A percentile compares a stretch with the other conserved stretches of the same genome.
Evolutionary conservation across 2,329 filamentous ascomycete species (phyloP).

Genomic region (Hypoxylon sp.): DNA sequence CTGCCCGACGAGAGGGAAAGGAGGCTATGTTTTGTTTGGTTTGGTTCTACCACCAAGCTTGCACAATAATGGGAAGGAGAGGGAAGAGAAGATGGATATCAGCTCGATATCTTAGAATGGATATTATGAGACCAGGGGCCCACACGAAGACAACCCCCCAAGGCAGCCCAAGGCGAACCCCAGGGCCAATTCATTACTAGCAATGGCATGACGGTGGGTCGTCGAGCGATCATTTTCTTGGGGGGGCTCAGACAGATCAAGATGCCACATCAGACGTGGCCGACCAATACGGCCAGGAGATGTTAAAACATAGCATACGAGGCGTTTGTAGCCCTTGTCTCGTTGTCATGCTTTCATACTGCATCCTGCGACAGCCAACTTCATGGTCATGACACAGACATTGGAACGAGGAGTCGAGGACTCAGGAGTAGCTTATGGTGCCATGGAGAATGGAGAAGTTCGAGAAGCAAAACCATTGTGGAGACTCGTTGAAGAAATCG

Average conservation of each 20-base stretch:
- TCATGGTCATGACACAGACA: constrained; percentile 40
- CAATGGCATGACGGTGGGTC: constrained; percentile 44
- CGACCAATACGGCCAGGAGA: constrained; percentile 18
- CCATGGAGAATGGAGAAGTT: constrained; percentile 24
- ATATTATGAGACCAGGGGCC: constrained; percentile 43
- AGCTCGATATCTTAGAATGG: constrained; percentile 28
- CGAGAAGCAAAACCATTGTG: constrained; percentile 21
- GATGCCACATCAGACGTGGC: constrained; percentile 26
- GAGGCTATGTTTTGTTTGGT: constrained; percentile 50
- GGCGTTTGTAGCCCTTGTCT: constrained; percentile 28
- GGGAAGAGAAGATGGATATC: constrained; percentile 38
- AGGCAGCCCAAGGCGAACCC: constrained; percentile 27
- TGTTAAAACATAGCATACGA: constrained; percentile 19
- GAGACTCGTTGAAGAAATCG: constrained; percentile 23
- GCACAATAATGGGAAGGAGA: constrained; percentile 41
- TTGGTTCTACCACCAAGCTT: constrained; percentile 46
- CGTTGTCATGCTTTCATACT: constrained; percentile 23
- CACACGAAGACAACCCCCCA: constrained; percentile 37
- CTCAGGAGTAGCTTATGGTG: constrained; percentile 13
- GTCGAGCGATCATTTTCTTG: constrained; percentile 30
- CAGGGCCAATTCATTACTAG: constrained; percentile 6
- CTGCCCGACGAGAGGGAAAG: constrained; percentile 55
- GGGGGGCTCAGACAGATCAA: constrained; percentile 37
- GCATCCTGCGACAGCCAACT: constrained; percentile 40
- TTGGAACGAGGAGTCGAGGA: constrained; percentile 37